A percentile compares a stretch with the other conserved stretches of the same genome.
Evolutionary conservation across 805 yeast genomes (phyloP).

Genomic region (Komagataella pastoris): DNA sequence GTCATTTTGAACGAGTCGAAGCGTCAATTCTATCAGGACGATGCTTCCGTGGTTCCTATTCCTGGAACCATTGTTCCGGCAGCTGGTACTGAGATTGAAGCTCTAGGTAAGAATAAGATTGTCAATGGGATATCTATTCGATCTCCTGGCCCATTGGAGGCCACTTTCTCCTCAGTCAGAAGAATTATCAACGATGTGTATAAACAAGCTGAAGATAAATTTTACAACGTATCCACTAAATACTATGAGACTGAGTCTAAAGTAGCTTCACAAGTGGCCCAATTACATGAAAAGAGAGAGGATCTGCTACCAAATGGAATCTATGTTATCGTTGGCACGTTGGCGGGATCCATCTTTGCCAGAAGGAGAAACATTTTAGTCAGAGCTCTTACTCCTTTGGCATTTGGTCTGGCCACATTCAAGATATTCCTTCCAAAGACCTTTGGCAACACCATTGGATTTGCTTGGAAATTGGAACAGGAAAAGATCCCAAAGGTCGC

Average conservation of each 20-base stretch:
- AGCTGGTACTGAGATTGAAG: conserved; percentile 24
- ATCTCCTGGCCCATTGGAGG: conserved; percentile 34
- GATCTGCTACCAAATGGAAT: conserved; percentile 59
- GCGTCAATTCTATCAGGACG: conserved; percentile 38
- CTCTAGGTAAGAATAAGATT: conserved; percentile 30
- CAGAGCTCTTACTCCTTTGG: conserved; percentile 42
- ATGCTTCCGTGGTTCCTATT: conserved; percentile 26
- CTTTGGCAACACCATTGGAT: conserved; percentile 41
- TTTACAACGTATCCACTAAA: conserved; percentile 32
- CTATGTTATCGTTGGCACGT: conserved; percentile 53
- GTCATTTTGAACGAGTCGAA: conserved; percentile 6
- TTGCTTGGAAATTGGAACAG: conserved; percentile 49
- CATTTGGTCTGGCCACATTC: conserved; percentile 52
- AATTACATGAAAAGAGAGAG: conserved; percentile 51
- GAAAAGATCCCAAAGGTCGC: conserved; percentile 51
- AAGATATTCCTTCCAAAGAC: conserved; percentile 63
- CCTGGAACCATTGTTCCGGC: conserved; percentile 38
- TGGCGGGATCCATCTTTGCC: conserved; percentile 62
- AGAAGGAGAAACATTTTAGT: conserved; percentile 50
- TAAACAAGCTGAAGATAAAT: conserved; percentile 20
- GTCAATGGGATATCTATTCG: conserved; percentile 47
- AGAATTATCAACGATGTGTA: conserved; percentile 19
- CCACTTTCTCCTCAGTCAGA: conserved; percentile 34
- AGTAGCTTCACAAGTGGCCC: conserved; percentile 48
- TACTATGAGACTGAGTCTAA: conserved; percentile 49